Conservation (phyloP, 2,329 filamentous ascomycete genomes). For the Cordyceps cicadae region DNA sequence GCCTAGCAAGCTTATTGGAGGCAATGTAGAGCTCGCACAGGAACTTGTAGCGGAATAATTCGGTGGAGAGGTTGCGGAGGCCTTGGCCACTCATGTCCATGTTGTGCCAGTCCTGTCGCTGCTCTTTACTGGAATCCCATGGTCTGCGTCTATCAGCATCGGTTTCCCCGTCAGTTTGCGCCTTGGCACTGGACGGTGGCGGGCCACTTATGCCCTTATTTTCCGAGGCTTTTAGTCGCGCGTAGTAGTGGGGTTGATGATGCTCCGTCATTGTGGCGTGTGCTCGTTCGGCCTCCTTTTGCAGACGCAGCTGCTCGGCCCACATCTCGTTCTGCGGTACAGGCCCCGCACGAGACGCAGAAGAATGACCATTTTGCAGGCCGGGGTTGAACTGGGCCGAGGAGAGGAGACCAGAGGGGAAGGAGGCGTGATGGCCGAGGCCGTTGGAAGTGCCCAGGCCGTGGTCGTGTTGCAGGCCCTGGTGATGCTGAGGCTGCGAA, state of each 20-base stretch:
- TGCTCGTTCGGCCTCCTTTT: constrained; percentile 66
- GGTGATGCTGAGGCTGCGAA: constrained; percentile 56
- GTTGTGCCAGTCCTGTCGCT: constrained; percentile 80
- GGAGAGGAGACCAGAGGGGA: constrained; percentile 42
- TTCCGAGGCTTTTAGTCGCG: constrained; percentile 59
- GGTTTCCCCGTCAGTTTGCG: constrained; percentile 41
- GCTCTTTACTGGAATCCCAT: constrained; percentile 57
- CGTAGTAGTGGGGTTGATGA: constrained; percentile 62
- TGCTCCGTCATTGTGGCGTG: constrained; percentile 63
- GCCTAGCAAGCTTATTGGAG: constrained; percentile 75
- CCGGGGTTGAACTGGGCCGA: constrained; percentile 51
- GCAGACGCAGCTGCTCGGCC: constrained; percentile 77
- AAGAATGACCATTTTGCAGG: constrained; percentile 50
- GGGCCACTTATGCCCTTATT: constrained; percentile 58
- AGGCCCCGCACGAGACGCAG: constrained; percentile 40
- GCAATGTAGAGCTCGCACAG: constrained; percentile 87
- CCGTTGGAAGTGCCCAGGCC: constrained; percentile 45
- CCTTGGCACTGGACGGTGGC: constrained; percentile 39
- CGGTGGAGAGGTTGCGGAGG: constrained; percentile 68
- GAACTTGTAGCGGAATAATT: constrained; percentile 82
- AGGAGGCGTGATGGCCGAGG: constrained; percentile 35
- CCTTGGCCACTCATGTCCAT: constrained; percentile 96
- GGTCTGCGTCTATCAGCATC: constrained; percentile 53
- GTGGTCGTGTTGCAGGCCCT: constrained; percentile 52
- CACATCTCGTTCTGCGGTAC: constrained; percentile 61